A percentile compares a stretch with the other conserved stretches of the same genome.
Evolutionary conservation across 2,329 filamentous ascomycete species (phyloP).

Genomic region (Sporothrix schenckii): DNA sequence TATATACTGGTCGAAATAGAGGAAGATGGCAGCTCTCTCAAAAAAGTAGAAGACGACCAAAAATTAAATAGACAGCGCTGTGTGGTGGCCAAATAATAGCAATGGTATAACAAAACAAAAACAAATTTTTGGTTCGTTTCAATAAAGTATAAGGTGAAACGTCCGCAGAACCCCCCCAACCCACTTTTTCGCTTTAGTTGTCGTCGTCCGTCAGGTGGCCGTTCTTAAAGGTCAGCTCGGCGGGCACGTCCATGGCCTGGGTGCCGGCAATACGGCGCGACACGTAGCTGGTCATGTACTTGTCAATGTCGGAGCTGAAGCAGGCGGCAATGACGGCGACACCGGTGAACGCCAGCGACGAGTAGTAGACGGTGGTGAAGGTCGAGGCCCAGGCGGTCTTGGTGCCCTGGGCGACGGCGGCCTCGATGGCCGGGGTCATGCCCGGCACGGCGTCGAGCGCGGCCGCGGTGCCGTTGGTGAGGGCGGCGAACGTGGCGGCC

Average conservation of each 20-base stretch:
- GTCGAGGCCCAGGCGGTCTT: conserved; percentile 30
- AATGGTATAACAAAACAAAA: not conserved
- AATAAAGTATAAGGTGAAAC: not conserved
- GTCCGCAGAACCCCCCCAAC: not conserved
- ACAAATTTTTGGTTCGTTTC: not conserved
- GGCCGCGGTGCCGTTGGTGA: conserved; percentile 27
- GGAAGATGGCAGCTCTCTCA: not conserved
- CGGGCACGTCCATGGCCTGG: conserved; percentile 31
- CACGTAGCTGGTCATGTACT: conserved; percentile 31
- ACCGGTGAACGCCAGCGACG: conserved; percentile 31
- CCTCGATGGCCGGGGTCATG: conserved; percentile 31
- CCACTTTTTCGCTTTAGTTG: not conserved
- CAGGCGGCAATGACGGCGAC: conserved; percentile 32
- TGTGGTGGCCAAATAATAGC: not conserved
- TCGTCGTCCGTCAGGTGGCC: conserved; percentile 37
- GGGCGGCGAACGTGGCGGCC: conserved; percentile 14
- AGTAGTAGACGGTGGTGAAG: conserved; percentile 31
- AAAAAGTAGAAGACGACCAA: not conserved
- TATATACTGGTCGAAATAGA: conserved; percentile 18
- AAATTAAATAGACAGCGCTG: not conserved
- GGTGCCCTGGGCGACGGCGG: conserved; percentile 21
- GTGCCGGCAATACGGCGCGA: conserved; percentile 32
- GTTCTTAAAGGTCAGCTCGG: conserved; percentile 31
- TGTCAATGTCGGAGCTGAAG: conserved; percentile 31
- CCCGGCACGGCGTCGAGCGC: conserved; percentile 31